A percentile compares a stretch with the other conserved stretches of the same genome.
These are phyloP conservation scores for Uronychia binucleata DNA, from an alignment of 73 alveolate species.

Conservation along the genomic window DNA sequence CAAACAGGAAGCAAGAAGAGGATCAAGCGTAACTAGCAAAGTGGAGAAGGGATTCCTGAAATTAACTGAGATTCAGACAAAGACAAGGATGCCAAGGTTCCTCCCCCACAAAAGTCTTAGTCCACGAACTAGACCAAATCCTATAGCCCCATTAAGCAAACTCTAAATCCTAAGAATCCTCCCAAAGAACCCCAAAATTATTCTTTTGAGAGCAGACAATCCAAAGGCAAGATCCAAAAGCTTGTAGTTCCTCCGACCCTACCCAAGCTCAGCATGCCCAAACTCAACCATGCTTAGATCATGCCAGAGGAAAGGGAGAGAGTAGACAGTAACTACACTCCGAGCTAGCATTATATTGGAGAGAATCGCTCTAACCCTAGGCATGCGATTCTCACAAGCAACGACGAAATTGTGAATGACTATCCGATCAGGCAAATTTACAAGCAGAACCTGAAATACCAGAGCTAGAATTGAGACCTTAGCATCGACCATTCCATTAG, in stretches of 20 bases:
- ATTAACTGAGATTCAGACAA: background rate
- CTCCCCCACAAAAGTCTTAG: background rate
- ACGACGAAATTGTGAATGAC: background rate
- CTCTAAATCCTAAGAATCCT: too few relatives aligned
- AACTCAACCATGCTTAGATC: too few relatives aligned
- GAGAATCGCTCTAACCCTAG: background rate
- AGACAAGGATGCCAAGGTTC: background rate
- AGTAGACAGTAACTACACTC: too few relatives aligned
- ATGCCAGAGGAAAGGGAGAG: too few relatives aligned
- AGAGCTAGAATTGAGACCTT: background rate
- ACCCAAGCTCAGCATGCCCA: background rate
- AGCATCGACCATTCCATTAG: background rate
- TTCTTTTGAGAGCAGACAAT: background rate
- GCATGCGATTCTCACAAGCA: background rate
- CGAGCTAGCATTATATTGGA: background rate
- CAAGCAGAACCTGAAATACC: background rate
- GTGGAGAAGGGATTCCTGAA: background rate
- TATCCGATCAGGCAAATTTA: background rate
- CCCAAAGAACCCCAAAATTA: background rate
- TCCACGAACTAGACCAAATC: too few relatives aligned
- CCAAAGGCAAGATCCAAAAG: background rate
- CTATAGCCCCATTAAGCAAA: background rate
- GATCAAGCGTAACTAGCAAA: background rate
- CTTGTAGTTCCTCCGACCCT: background rate
- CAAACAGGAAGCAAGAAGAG: background rate